Base-by-base conservation (phyloP, 495 filamentous ascomycete species). In the Talaromyces proteolyticus region DNA sequence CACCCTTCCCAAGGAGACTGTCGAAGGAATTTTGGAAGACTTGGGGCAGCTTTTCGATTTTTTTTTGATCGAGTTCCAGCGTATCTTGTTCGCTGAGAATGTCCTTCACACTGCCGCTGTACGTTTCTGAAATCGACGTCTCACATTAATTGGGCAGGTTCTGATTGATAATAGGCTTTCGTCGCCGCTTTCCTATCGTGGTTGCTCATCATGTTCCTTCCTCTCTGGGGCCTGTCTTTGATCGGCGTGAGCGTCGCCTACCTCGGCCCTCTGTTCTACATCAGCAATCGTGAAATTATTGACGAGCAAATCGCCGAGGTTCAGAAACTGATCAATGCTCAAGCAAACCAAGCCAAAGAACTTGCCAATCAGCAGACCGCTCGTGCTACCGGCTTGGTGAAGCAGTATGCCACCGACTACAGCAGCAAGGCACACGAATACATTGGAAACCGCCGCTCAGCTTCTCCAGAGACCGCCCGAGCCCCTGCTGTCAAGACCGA, bases 21-120 rank as follows among this genome's bases (percentile, higher is more conserved):
- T 95, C 12, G 89, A 97, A 57, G 70, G 76, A 47, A 60, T 89
- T 14, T 75, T 91, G 46, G 91, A 89, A 54, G 93, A 97, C 61
- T 63, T 92, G 24, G 87, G 92, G 64, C 91, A 96, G 68, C 75
- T 99, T 43, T 70, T 91, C 69, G 96, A 99, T 78, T 99, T 99
- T 73, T 90, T 96, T 70, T 77, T 96, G 55, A 90, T 99, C 55
- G 93, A 99, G 72, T 84, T 88, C 65, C 93, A 99, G 79, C 84
- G 94, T 52, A 80, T 99, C 59, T 57, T 97, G 47, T 99, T 95
- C 57, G 93, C 85, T 45, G 93, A 99, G 82, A 97, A 97, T 61
- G 74, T 95, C 44, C 73, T 80, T 49, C 84, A 81, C 55, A 95
- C 93, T 2, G 65, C 81, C 68, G 82, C 81, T 53, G 91, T 96